Evolutionary conservation across 2,329 filamentous ascomycete genomes (phyloP), one percentile per base, ranked within the genome.

Genomic region (Exophiala alcalophila): DNA sequence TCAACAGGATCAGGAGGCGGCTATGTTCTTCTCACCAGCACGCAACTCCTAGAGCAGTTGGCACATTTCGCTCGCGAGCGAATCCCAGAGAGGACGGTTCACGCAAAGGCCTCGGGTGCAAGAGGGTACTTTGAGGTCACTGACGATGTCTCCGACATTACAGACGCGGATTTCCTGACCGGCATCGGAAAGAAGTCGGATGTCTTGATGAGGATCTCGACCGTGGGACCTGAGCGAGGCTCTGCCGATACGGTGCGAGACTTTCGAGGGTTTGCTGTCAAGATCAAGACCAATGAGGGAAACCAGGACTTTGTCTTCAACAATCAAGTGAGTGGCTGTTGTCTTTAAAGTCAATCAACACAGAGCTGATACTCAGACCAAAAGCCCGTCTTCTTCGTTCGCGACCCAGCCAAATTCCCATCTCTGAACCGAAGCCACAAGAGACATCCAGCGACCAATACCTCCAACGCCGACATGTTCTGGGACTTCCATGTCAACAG

Each of bases 361-460:
- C 7, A 34, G 23, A 25, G 32, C 32, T 35, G 2, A 35, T 14
- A 23, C 12, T 4, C 8, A 32, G 10, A 15, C 10, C 4, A 15
- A 6, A 18, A 28, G 21, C 83, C 83, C 0, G 77, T 86, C 3
- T 88, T 87, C 70, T 87, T 88, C 65, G 59, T 86, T n/a, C 64
- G 70, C 16, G 83, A 87, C 49, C 80, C 83, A 0, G 74, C 79
- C 50, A 86, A 87, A 62, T 86, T 85, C 59, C 83, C 83, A 18
- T 69, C 81, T 58, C 82, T 86, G 58, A 86, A 86, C 39, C 83
- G 86, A 60, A 84, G 82, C 0, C 83, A 86, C 61, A 86, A 86
- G 70, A 72, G 83, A 10, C 70, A 87, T 57, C 83, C 83, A 0
- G 73, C 79, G 52, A 86, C 80, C 4, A 80, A 86, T 59, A 64